These are phyloP conservation scores for Fusarium floridanum DNA, from an alignment of 2,329 filamentous ascomycete genomes.

Conservation along the genomic window DNA sequence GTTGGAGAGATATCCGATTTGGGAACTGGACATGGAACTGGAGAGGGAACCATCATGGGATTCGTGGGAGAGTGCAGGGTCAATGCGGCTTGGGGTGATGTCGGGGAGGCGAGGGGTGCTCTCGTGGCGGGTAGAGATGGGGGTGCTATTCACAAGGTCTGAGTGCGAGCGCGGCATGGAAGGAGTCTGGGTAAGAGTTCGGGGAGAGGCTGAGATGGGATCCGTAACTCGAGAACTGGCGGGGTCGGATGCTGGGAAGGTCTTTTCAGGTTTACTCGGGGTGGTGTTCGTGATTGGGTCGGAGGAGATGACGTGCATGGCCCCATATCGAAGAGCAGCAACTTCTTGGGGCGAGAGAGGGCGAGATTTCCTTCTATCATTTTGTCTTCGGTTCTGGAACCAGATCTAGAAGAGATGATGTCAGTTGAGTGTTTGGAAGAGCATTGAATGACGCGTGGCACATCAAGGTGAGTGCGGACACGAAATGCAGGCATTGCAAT, in stretches of 20 bases:
- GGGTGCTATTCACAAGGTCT: slow-evolving; percentile 44
- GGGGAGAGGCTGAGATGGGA: slow-evolving; percentile 43
- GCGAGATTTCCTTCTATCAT: slow-evolving; percentile 88
- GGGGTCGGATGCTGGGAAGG: slow-evolving; percentile 47
- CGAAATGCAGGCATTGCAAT: neutral
- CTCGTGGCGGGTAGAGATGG: slow-evolving; percentile 39
- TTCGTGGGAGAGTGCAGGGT: slow-evolving; percentile 46
- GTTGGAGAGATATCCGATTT: slow-evolving; percentile 66
- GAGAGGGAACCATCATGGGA: slow-evolving; percentile 49
- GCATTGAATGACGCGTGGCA: slow-evolving; percentile 30
- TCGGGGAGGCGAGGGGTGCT: slow-evolving; percentile 35
- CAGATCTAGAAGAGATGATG: slow-evolving; percentile 77
- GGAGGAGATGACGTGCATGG: slow-evolving; percentile 65
- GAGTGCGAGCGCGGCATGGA: slow-evolving; percentile 44
- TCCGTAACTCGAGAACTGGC: slow-evolving; percentile 43
- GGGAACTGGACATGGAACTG: slow-evolving; percentile 56
- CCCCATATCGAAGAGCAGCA: slow-evolving; percentile 69
- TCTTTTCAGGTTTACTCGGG: slow-evolving; percentile 45
- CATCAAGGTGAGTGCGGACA: neutral
- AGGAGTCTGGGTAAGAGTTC: slow-evolving; percentile 43
- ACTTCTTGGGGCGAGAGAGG: slow-evolving; percentile 85
- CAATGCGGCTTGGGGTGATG: slow-evolving; percentile 44
- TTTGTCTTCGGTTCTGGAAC: slow-evolving; percentile 97
- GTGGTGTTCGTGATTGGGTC: slow-evolving; percentile 54
- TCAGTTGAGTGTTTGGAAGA: slow-evolving; percentile 31